Conservation (phyloP, 371 early-diverging fungal genomes). For the Mortierella sp. region DNA sequence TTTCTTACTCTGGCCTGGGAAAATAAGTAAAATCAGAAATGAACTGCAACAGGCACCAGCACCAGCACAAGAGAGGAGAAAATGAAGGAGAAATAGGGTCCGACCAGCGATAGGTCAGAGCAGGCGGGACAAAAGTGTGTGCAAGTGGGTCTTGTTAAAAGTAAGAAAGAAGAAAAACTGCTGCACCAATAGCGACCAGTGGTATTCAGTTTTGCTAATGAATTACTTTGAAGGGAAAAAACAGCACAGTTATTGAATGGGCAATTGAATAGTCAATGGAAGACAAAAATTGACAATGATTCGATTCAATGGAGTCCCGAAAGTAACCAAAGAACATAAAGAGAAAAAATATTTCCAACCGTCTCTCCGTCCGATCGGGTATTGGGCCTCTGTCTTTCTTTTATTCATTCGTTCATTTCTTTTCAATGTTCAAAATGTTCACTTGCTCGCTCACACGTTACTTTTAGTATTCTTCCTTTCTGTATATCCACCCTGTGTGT, state of each 20-base stretch:
- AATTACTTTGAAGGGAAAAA: background rate
- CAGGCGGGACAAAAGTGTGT: background rate
- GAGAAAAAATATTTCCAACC: conserved; percentile 1
- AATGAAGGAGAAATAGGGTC: conserved; percentile 7
- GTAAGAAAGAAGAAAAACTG: background rate
- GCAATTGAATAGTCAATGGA: background rate
- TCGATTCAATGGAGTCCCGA: conserved; percentile 12
- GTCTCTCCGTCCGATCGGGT: conserved; percentile 10
- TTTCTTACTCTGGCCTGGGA: background rate
- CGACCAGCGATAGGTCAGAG: background rate
- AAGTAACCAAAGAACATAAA: background rate
- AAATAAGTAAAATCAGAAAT: background rate
- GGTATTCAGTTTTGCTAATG: background rate
- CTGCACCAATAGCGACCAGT: background rate
- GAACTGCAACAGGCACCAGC: no score
- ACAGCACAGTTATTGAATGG: background rate
- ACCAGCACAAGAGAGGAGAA: background rate
- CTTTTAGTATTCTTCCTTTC: background rate
- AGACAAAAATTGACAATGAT: background rate
- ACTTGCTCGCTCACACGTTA: background rate
- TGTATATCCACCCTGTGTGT: background rate
- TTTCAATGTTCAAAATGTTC: background rate
- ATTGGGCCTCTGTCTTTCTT: background rate
- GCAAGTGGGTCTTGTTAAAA: background rate
- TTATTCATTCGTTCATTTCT: background rate